phyloP scores from a whole-genome alignment of 345 rosid species.

The Brassica incana region DNA sequence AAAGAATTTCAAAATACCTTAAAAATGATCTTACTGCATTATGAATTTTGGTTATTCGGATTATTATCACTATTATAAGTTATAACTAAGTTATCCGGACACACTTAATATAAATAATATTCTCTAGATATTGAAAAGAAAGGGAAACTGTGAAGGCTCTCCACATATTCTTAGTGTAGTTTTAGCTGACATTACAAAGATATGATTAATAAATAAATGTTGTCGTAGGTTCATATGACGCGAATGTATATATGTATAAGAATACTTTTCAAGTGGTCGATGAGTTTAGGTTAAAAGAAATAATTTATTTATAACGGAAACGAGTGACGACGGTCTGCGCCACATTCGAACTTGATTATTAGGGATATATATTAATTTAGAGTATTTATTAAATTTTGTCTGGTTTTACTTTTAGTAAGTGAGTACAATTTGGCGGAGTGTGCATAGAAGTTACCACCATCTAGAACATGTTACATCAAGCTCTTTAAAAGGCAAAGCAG shows the following conservation, averaged over 20 bases:
- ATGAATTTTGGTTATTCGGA: neutral
- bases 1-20: no score
- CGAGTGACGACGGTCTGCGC: conserved; percentile 27
- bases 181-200: conserved; percentile 23
- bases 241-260: conserved; percentile 21
- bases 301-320: conserved; percentile 16
- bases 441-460: conserved; percentile 34
- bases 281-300: conserved; percentile 40
- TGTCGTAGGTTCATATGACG: conserved; percentile 34
- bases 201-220: conserved; percentile 11
- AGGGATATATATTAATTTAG: neutral
- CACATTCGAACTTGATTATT: conserved; percentile 25
- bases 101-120: neutral
- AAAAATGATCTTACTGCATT: no score
- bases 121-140: neutral
- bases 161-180: neutral
- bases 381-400: neutral
- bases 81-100: conserved; percentile 1
- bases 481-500: neutral
- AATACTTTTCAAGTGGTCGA: conserved; percentile 41
- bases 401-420: conserved; percentile 6
- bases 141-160: neutral
- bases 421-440: conserved; percentile 32
- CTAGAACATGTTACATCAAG: conserved; percentile 39
- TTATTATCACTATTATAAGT: neutral